Conservation (phyloP, 768 basidiomycete species). For the Mycena filopes region DNA sequence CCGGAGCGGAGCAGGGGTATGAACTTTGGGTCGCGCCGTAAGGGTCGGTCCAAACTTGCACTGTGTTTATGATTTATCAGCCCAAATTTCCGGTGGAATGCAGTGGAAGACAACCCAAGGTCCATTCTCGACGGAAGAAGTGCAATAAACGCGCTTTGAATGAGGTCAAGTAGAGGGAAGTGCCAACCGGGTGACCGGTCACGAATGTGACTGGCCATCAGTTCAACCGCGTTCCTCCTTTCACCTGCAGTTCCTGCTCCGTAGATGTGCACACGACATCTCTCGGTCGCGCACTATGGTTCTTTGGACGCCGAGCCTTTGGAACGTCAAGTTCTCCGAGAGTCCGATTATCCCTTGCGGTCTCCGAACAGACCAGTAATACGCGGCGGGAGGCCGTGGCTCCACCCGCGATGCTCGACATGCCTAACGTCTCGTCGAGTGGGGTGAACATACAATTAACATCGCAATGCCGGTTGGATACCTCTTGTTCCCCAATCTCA, state of each 20-base stretch:
- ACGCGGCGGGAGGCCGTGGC: background rate
- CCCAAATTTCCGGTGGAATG: too few species aligned
- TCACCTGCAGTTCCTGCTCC: too few species aligned
- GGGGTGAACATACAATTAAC: background rate
- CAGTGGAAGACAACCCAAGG: too few species aligned
- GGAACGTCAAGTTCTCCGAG: slow-evolving; percentile 12
- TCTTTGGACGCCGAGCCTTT: slow-evolving; percentile 4
- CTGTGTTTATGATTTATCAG: too few species aligned
- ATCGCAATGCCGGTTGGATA: background rate
- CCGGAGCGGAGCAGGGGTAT: slow-evolving; percentile 7
- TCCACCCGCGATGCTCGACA: background rate
- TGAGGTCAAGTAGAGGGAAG: too few species aligned
- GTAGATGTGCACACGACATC: slow-evolving; percentile 16
- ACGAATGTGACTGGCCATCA: too few species aligned
- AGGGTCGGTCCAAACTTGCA: too few species aligned
- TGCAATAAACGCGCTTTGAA: too few species aligned
- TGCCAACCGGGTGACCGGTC: too few species aligned
- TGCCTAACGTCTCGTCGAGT: slow-evolving; percentile 8
- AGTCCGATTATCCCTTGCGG: slow-evolving; percentile 1
- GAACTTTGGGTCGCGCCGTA: background rate
- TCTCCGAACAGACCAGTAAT: slow-evolving; percentile 30
- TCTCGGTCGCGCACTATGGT: slow-evolving; percentile 13
- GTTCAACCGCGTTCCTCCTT: too few species aligned
- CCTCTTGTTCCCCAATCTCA: slow-evolving; percentile 2
- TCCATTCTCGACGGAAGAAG: too few species aligned